These are phyloP conservation scores for Phylloporus arenicola DNA, from an alignment of 768 basidiomycete species.

Conservation along the genomic window DNA sequence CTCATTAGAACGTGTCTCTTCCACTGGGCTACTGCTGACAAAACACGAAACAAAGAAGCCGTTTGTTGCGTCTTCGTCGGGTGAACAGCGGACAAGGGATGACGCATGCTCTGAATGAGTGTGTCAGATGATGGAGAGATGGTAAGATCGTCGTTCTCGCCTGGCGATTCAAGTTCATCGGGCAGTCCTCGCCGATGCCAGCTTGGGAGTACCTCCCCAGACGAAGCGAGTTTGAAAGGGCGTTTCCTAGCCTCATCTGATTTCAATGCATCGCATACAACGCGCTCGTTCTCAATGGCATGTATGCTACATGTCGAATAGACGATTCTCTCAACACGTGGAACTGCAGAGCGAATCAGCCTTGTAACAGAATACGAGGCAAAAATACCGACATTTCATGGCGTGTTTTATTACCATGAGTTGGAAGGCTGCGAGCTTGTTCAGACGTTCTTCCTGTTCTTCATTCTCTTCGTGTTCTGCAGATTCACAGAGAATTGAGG, in stretches of 20 bases:
- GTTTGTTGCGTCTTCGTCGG: constrained; percentile 84
- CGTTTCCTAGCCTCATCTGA: constrained; percentile 61
- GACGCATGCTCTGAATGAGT: constrained; percentile 47
- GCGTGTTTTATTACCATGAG: constrained; percentile 89
- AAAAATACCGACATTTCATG: constrained; percentile 67
- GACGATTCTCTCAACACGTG: constrained; percentile 72
- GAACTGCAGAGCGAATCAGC: constrained; percentile 46
- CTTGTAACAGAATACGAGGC: constrained; percentile 16
- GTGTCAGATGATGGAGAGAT: not conserved
- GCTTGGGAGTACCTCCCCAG: constrained; percentile 60
- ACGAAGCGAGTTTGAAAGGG: constrained; percentile 65
- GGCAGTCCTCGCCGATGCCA: constrained; percentile 80
- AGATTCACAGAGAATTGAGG: constrained; percentile 32
- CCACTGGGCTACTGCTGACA: constrained; percentile 27
- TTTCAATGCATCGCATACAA: constrained; percentile 68
- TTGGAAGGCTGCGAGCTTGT: constrained; percentile 85
- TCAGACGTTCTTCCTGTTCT: constrained; percentile 62
- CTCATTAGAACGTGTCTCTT: not conserved
- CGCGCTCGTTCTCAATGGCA: constrained; percentile 87
- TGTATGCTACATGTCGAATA: constrained; percentile 99
- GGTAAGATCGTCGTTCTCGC: constrained; percentile 29
- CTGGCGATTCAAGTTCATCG: constrained; percentile 54
- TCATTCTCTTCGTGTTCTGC: constrained; percentile 55
- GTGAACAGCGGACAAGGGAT: constrained; percentile 65
- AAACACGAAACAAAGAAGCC: constrained; percentile 99